These are phyloP conservation scores for Alternaria rosae DNA, from an alignment of 2,329 filamentous ascomycete species.

Conservation along the genomic window DNA sequence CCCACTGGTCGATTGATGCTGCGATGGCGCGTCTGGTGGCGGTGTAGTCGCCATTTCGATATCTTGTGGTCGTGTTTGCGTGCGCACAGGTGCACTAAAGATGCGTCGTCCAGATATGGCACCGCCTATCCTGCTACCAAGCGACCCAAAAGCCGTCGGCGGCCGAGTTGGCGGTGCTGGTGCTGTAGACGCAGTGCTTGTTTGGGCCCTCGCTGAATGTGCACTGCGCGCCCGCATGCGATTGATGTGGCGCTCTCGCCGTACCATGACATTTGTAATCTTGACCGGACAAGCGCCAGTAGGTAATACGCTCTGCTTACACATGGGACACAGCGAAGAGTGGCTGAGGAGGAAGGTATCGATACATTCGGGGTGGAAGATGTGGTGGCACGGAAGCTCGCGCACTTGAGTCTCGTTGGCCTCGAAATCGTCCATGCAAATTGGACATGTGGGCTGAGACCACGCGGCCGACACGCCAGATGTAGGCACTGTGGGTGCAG, in stretches of 20 bases:
- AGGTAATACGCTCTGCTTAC: slow-evolving; percentile 84
- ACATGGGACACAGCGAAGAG: slow-evolving; percentile 89
- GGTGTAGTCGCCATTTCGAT: slow-evolving; percentile 41
- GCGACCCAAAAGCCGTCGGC: slow-evolving; percentile 27
- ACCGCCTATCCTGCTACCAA: slow-evolving; percentile 35
- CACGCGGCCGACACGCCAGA: slow-evolving; percentile 47
- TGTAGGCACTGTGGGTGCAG: slow-evolving; percentile 23
- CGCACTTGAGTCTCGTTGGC: slow-evolving; percentile 75
- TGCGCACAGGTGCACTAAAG: slow-evolving; percentile 40
- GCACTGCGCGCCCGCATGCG: slow-evolving; percentile 61
- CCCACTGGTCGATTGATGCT: not conserved
- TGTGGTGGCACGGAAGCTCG: slow-evolving; percentile 87
- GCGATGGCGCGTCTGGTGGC: not conserved
- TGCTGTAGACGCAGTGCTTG: not conserved
- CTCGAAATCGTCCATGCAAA: slow-evolving; percentile 84
- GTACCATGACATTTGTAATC: slow-evolving; percentile 82
- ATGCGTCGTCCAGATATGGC: slow-evolving; percentile 36
- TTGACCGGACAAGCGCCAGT: slow-evolving; percentile 60
- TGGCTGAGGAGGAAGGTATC: slow-evolving; percentile 80
- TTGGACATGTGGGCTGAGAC: slow-evolving; percentile 84
- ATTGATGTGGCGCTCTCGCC: slow-evolving; percentile 75
- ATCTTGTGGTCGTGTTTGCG: slow-evolving; percentile 28
- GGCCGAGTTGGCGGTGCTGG: slow-evolving; percentile 8
- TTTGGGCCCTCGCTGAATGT: slow-evolving; percentile 12
- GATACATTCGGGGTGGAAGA: slow-evolving; percentile 92